phyloP scores from a whole-genome alignment of 1,284 basidiomycete genomes.

The Phenoliferia sp. region DNA sequence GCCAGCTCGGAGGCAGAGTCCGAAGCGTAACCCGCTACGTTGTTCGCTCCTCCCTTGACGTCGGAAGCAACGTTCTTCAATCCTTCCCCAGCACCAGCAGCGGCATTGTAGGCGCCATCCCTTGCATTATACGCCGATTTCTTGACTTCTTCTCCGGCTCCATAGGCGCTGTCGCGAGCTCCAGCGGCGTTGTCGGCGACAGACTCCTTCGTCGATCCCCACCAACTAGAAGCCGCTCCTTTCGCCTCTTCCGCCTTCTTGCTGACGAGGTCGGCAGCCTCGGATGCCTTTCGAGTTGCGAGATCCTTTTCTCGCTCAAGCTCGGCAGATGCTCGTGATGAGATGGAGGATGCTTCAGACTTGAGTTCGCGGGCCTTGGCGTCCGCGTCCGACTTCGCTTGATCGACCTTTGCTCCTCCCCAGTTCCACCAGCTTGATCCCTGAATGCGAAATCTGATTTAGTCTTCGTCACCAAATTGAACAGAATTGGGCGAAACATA shows the following conservation, averaged over 20 bases:
- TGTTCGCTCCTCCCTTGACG: neutral
- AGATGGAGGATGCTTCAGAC: neutral
- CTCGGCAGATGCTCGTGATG: neutral
- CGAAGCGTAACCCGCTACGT: too few species aligned
- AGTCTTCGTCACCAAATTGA: too few species aligned
- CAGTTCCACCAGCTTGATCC: conserved; percentile 5
- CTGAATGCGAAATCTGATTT: neutral
- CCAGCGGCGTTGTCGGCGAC: neutral
- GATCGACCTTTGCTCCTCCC: conserved; percentile 1
- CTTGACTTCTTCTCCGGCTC: neutral
- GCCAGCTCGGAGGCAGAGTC: too few species aligned
- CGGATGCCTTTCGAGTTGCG: neutral
- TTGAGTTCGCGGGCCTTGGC: conserved; percentile 1
- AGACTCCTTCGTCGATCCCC: conserved; percentile 2
- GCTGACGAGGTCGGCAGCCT: neutral
- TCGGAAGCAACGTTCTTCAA: neutral
- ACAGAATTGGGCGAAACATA: too few species aligned
- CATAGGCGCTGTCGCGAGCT: neutral
- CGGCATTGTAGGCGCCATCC: neutral
- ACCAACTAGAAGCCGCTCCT: neutral
- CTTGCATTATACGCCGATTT: neutral
- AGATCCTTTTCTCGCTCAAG: neutral
- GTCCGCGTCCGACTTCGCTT: neutral
- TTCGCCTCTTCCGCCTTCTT: conserved; percentile 3
- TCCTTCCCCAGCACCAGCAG: neutral